phyloP scores from a whole-genome alignment of 2,329 filamentous ascomycete genomes.

The Pestalotiopsis sp. region DNA sequence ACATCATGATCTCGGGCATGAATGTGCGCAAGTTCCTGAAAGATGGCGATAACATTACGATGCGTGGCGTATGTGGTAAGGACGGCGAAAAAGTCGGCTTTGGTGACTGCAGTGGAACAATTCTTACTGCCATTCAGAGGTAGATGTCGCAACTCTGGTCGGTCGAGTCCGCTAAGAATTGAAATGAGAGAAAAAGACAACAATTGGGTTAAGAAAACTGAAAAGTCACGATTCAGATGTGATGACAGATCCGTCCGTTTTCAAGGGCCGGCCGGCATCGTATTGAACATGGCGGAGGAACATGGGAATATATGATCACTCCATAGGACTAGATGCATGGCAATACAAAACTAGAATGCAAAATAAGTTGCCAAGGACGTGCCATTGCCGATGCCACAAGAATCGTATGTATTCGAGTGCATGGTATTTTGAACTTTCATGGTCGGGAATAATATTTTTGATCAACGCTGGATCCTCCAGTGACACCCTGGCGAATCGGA shows the following conservation, averaged over 20 bases:
- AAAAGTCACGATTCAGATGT: too few relatives aligned
- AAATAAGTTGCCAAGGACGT: too few relatives aligned
- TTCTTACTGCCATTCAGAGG: conserved; percentile 21
- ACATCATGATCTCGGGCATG: conserved; percentile 42
- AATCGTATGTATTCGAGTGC: too few relatives aligned
- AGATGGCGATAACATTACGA: conserved; percentile 47
- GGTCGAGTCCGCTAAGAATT: neutral
- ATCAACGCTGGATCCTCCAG: neutral
- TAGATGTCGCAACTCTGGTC: neutral
- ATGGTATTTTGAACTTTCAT: neutral
- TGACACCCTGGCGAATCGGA: neutral
- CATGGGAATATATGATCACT: too few relatives aligned
- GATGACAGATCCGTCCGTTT: too few relatives aligned
- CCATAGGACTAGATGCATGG: too few relatives aligned
- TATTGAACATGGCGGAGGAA: too few relatives aligned
- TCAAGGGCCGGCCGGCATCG: too few relatives aligned
- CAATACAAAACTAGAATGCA: too few relatives aligned
- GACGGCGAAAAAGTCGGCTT: conserved; percentile 43
- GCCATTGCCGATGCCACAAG: too few relatives aligned
- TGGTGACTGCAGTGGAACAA: conserved; percentile 43
- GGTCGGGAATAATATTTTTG: neutral
- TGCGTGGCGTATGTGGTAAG: conserved; percentile 40
- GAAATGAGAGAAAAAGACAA: neutral
- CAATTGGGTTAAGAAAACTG: neutral
- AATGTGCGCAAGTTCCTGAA: conserved; percentile 45